A percentile compares a stretch with the other conserved stretches of the same genome.
These are phyloP conservation scores for Backusella sp. DNA, from an alignment of 192 early-diverging fungal species.

Conservation along the genomic window DNA sequence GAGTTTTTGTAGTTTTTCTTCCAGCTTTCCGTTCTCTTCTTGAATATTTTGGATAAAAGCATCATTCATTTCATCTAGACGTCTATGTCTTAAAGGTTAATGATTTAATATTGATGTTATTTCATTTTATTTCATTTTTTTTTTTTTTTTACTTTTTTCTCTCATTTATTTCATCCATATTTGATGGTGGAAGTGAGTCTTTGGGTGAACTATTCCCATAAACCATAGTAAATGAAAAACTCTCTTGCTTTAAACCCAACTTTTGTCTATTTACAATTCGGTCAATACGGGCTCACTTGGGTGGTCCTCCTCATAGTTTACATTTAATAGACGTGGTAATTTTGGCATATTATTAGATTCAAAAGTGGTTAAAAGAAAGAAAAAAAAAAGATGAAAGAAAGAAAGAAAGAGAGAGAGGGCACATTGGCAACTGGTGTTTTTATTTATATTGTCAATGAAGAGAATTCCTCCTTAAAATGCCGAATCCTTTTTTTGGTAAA, in stretches of 20 bases:
- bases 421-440: no score
- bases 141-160: no score
- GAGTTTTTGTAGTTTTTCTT: neutral
- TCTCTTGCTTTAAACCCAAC: neutral
- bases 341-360: neutral
- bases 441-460: no score
- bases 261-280: neutral
- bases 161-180: no score
- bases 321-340: neutral
- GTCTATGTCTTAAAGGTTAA: neutral
- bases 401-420: no score
- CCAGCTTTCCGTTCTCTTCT: neutral
- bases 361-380: no score
- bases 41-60: neutral
- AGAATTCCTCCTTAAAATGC: no score
- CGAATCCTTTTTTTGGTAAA: no score
- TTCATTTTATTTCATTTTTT: neutral
- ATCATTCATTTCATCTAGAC: neutral
- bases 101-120: neutral
- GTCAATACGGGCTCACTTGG: neutral
- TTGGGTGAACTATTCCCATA: neutral
- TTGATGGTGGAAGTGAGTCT: no score
- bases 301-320: neutral
- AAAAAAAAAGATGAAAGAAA: neutral
- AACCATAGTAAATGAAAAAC: neutral